Evolutionary conservation across 2,329 filamentous ascomycete species (phyloP).

Genomic region (Paecilomyces fulvus): DNA sequence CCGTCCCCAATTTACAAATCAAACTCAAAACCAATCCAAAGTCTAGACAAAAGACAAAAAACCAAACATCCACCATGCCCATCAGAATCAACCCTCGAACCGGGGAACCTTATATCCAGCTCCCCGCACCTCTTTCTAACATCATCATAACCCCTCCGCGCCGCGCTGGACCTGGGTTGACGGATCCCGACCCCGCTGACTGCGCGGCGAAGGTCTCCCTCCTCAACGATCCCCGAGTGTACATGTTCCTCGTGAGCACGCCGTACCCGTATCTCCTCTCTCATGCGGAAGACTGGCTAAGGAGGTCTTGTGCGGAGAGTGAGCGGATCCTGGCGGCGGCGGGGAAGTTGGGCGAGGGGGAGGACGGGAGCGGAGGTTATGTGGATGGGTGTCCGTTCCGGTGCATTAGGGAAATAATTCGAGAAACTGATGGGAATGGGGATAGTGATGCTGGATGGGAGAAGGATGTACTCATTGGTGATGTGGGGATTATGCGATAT

Average conservation of each 20-base stretch:
- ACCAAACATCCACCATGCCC: neutral
- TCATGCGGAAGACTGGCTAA: constrained; percentile 10
- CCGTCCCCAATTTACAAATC: too few relatives aligned
- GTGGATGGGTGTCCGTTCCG: constrained; percentile 15
- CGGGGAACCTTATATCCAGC: constrained; percentile 18
- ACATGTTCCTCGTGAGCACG: constrained; percentile 13
- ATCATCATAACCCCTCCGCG: constrained; percentile 21
- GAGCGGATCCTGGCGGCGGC: neutral
- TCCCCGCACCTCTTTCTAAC: constrained; percentile 13
- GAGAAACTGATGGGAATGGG: neutral
- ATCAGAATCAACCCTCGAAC: neutral
- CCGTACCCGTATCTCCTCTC: constrained; percentile 18
- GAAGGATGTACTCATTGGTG: constrained; percentile 13
- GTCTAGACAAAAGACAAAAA: neutral
- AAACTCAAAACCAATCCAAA: neutral
- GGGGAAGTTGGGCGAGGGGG: neutral
- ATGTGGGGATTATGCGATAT: constrained; percentile 14
- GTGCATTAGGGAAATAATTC: constrained; percentile 11
- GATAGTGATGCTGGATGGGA: neutral
- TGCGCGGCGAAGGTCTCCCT: constrained; percentile 6
- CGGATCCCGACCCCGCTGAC: constrained; percentile 4
- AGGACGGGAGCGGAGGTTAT: neutral
- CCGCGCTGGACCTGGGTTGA: neutral
- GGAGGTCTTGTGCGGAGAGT: constrained; percentile 2
- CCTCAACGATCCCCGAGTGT: constrained; percentile 18